phyloP scores from a whole-genome alignment of 2,329 filamentous ascomycete genomes.

The Alternaria ventricosa region DNA sequence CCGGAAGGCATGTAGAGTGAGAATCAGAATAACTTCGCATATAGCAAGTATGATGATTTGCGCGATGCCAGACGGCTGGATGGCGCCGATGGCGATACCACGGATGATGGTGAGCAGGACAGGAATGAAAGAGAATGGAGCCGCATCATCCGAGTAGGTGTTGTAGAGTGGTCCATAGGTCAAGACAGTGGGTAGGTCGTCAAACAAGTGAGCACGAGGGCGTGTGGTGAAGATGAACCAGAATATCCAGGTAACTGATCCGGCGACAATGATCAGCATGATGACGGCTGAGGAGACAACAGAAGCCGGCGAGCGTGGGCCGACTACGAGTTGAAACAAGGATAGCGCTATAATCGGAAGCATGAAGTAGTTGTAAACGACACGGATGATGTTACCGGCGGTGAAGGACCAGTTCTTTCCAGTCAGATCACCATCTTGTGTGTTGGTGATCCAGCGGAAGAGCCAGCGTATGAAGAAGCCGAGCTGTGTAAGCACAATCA shows the following conservation, averaged over 20 bases:
- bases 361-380: slow-evolving; percentile 92
- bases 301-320: slow-evolving; percentile 69
- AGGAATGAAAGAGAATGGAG: slow-evolving; percentile 87
- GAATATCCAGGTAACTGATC: slow-evolving; percentile 79
- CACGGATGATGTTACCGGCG: slow-evolving; percentile 66
- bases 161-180: slow-evolving; percentile 95
- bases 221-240: slow-evolving; percentile 80
- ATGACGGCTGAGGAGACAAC: slow-evolving; percentile 77
- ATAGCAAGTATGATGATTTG: slow-evolving; percentile 92
- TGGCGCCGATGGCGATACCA: slow-evolving; percentile 87
- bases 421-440: slow-evolving; percentile 83
- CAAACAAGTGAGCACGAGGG: slow-evolving; percentile 86
- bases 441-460: slow-evolving; percentile 72
- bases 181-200: slow-evolving; percentile 87
- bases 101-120: slow-evolving; percentile 84
- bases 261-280: slow-evolving; percentile 74
- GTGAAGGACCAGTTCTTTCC: slow-evolving; percentile 90
- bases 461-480: slow-evolving; percentile 81
- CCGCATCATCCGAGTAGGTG: slow-evolving; percentile 92
- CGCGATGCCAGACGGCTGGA: slow-evolving; percentile 90
- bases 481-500: slow-evolving; percentile 74
- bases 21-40: slow-evolving; percentile 87
- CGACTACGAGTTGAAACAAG: slow-evolving; percentile 87
- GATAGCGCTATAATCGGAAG: slow-evolving; percentile 86
- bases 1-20: slow-evolving; percentile 86